Evolutionary conservation across 306 rosid genomes (phyloP).

Genomic region (Abrus pulchellus): DNA sequence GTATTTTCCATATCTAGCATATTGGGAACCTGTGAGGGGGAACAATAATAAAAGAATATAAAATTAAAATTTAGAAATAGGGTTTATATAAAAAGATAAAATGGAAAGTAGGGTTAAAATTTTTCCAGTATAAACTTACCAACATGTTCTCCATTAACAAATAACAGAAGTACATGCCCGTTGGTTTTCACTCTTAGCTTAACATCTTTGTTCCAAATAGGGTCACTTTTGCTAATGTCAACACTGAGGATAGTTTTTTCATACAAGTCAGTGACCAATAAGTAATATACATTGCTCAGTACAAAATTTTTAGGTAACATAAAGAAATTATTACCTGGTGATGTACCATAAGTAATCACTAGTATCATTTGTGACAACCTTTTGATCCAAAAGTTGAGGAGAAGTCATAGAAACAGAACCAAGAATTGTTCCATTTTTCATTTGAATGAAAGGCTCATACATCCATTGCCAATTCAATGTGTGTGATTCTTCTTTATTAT

Average conservation of each 20-base stretch:
- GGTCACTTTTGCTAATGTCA: background rate
- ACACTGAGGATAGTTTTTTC: background rate
- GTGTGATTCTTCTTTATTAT: background rate
- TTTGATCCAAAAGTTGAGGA: slow-evolving; percentile 50
- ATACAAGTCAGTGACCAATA: background rate
- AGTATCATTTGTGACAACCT: slow-evolving; percentile 50
- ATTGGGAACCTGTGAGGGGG: slow-evolving; percentile 41
- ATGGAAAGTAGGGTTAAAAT: background rate
- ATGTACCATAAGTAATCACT: slow-evolving; percentile 57
- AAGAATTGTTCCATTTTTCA: background rate
- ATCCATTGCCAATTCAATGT: slow-evolving; percentile 48
- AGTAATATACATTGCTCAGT: background rate
- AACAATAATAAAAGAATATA: background rate
- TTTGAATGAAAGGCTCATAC: slow-evolving; percentile 18
- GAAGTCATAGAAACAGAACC: background rate
- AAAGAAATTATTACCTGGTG: slow-evolving; percentile 40
- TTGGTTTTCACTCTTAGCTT: slow-evolving; percentile 38
- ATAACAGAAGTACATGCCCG: slow-evolving; percentile 49
- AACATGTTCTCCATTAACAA: slow-evolving; percentile 41
- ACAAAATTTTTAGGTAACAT: background rate
- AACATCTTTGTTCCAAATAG: slow-evolving; percentile 2
- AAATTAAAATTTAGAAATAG: background rate
- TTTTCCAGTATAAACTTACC: slow-evolving; percentile 31
- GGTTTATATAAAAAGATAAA: background rate
- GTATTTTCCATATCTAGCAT: slow-evolving; percentile 40